Percentiles rank a stretch among this genome's conserved stretches.
Conservation (phyloP, 2,329 filamentous ascomycete genomes). For the Aspergillus sp. region DNA sequence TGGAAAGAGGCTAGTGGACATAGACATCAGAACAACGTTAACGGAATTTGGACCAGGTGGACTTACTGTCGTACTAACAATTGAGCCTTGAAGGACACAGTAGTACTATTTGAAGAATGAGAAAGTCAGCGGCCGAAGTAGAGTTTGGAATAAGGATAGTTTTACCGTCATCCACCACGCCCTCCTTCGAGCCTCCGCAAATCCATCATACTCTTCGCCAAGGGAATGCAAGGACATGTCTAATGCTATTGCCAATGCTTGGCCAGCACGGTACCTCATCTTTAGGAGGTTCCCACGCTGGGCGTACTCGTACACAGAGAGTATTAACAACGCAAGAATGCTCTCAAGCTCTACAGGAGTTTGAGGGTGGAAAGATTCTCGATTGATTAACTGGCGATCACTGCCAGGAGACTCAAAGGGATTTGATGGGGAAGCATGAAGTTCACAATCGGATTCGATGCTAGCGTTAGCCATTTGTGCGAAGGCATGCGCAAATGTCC, state of each 20-base stretch:
- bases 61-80: conserved; percentile 45
- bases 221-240: conserved; percentile 44
- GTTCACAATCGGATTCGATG: conserved; percentile 45
- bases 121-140: not conserved
- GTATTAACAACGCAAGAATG: conserved; percentile 41
- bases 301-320: conserved; percentile 48
- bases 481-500: conserved; percentile 41
- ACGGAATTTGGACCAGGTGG: not conserved
- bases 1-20: conserved; percentile 39
- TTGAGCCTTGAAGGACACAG: conserved; percentile 45
- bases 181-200: conserved; percentile 42
- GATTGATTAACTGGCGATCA: conserved; percentile 29
- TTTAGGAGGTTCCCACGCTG: conserved; percentile 47
- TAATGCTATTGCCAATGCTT: conserved; percentile 44
- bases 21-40: not conserved
- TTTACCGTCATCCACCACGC: conserved; percentile 51
- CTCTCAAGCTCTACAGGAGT: conserved; percentile 43
- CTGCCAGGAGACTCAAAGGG: conserved; percentile 42
- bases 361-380: conserved; percentile 39
- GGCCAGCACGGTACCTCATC: conserved; percentile 47
- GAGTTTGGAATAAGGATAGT: not conserved
- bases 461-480: conserved; percentile 39
- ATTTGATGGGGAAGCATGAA: conserved; percentile 39
- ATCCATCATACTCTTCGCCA: conserved; percentile 34
- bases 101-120: conserved; percentile 36